A percentile compares a stretch with the other conserved stretches of the same genome.
Conservation (phyloP, 2,329 filamentous ascomycete genomes). For the Ambrosiella cleistominuta region DNA sequence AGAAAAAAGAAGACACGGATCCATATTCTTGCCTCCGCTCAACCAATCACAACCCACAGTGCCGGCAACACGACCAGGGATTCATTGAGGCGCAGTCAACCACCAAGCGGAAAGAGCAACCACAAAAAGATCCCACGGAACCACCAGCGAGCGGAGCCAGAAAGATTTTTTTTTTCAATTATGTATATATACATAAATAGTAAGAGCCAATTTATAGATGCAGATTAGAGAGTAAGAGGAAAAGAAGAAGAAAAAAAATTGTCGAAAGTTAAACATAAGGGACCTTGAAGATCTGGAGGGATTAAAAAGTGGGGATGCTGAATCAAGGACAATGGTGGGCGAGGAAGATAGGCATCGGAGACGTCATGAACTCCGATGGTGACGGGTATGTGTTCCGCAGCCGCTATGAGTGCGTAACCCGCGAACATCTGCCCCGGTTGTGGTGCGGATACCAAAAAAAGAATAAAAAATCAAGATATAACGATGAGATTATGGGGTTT, state of each 20-base stretch:
- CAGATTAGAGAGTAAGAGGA: too few species aligned
- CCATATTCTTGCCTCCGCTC: background rate
- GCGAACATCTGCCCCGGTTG: background rate
- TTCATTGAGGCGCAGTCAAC: slow-evolving; percentile 5
- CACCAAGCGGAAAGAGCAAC: slow-evolving; percentile 2
- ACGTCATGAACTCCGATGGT: too few species aligned
- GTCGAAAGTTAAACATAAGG: too few species aligned
- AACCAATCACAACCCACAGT: background rate
- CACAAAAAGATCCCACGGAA: background rate
- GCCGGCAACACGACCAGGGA: background rate
- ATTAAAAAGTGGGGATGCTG: too few species aligned
- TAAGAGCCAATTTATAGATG: too few species aligned
- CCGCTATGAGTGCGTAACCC: background rate
- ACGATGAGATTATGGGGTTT: background rate
- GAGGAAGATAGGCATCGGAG: too few species aligned
- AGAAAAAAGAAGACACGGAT: background rate
- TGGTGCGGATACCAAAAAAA: background rate
- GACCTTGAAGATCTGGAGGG: too few species aligned
- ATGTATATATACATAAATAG: too few species aligned
- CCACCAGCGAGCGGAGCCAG: too few species aligned
- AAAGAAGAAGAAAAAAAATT: too few species aligned
- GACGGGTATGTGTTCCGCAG: background rate
- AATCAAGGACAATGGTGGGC: too few species aligned
- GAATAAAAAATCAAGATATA: background rate
- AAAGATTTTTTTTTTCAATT: too few species aligned